Evolutionary conservation across 768 basidiomycete species (phyloP).

Genomic region (Mycena crocata): DNA sequence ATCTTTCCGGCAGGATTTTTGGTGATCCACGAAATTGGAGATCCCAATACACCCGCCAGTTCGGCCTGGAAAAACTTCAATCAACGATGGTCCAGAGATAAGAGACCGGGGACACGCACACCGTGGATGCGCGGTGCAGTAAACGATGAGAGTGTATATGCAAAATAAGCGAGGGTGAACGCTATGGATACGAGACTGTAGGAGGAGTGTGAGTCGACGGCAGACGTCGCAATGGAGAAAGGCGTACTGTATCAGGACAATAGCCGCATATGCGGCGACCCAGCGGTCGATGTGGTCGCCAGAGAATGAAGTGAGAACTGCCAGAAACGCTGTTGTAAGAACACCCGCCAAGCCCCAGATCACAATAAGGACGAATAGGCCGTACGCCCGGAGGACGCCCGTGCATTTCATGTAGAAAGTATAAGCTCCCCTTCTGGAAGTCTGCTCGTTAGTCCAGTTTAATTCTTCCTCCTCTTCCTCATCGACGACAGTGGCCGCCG

Average conservation of each 20-base stretch:
- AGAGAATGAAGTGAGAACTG: no score
- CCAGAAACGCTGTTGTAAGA: not conserved
- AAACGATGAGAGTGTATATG: constrained; percentile 1
- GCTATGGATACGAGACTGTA: constrained; percentile 11
- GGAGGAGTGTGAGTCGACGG: constrained; percentile 4
- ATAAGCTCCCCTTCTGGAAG: constrained; percentile 13
- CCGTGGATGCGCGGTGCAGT: constrained; percentile 6
- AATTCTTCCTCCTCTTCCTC: constrained; percentile 25
- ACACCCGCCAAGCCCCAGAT: constrained; percentile 5
- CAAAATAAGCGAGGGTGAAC: constrained; percentile 10
- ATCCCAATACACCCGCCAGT: not conserved
- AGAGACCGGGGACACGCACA: no score
- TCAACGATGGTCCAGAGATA: no score
- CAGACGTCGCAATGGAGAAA: not conserved
- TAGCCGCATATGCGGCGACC: constrained; percentile 14
- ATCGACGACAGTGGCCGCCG: constrained; percentile 14
- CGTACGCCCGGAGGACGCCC: not conserved
- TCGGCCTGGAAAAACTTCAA: not conserved
- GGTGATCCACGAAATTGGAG: not conserved
- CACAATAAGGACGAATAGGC: constrained; percentile 3
- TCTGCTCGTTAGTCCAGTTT: constrained; percentile 11
- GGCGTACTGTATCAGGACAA: constrained; percentile 9
- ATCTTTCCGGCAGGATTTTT: no score
- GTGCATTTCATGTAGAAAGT: constrained; percentile 23
- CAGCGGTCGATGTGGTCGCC: constrained; percentile 13